Evolutionary conservation across 306 rosid species (phyloP).

Genomic region (Cyamopsis tetragonoloba): DNA sequence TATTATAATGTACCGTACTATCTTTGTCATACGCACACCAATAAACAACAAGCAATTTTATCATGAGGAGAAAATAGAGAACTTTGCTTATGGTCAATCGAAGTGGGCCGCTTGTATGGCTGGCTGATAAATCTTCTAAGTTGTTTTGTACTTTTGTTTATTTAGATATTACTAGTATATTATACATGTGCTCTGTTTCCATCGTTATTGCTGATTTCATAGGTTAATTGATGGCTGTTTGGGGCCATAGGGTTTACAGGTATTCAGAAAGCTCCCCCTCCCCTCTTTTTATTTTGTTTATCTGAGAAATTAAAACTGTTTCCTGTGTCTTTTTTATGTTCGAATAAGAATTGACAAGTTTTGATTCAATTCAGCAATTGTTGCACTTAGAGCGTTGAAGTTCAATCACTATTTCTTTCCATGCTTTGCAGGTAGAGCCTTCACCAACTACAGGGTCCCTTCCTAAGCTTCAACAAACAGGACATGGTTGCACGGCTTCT

Average conservation of each 20-base stretch:
- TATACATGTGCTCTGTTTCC: conserved; percentile 26
- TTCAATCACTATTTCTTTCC: conserved; percentile 14
- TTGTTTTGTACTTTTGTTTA: conserved; percentile 16
- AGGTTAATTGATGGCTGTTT: conserved; percentile 23
- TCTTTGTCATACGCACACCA: conserved; percentile 23
- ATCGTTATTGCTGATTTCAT: conserved; percentile 17
- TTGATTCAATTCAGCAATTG: conserved; percentile 2
- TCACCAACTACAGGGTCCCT: conserved; percentile 96
- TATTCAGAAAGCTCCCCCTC: background rate
- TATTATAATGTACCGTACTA: conserved; percentile 22
- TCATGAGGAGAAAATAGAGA: background rate
- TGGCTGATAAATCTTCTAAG: conserved; percentile 15
- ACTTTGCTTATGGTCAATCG: conserved; percentile 22
- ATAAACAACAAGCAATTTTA: background rate
- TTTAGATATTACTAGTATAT: conserved; percentile 13
- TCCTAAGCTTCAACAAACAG: conserved; percentile 54
- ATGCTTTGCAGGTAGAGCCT: conserved; percentile 78
- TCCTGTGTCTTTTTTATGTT: background rate
- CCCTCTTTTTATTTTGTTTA: background rate
- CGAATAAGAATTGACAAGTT: background rate
- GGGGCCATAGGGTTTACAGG: conserved; percentile 13
- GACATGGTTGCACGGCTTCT: conserved; percentile 41
- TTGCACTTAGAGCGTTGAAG: conserved; percentile 21
- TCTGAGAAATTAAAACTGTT: background rate
- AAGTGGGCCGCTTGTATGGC: conserved; percentile 18